Percentiles rank a stretch among this genome's conserved stretches.
phyloP scores from a whole-genome alignment of 2,329 filamentous ascomycete species.

The Amauroascus verrucosus region DNA sequence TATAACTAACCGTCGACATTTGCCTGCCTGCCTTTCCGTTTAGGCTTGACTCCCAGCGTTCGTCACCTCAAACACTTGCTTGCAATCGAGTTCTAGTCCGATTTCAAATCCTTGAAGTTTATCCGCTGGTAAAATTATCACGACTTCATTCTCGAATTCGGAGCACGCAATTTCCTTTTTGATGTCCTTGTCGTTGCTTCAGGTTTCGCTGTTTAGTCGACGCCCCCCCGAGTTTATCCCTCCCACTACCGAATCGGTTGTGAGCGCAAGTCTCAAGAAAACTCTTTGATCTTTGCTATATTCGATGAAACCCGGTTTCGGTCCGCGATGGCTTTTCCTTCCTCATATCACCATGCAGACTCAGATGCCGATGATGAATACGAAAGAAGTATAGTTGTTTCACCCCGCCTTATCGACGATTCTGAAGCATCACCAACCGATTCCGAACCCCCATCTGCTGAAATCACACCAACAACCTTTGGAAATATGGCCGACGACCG shows the following conservation, averaged over 20 bases:
- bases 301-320: not conserved
- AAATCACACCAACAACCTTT: constrained; percentile 55
- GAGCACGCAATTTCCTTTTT: not conserved
- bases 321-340: constrained; percentile 33
- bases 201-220: not conserved
- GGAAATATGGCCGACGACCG: constrained; percentile 43
- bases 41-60: not conserved
- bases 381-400: constrained; percentile 50
- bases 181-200: not conserved
- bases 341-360: constrained; percentile 47
- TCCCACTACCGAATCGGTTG: not conserved
- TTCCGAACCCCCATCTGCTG: constrained; percentile 48
- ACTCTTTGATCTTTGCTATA: not conserved
- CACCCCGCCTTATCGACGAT: constrained; percentile 47
- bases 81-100: constrained; percentile 9
- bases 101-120: constrained; percentile 7
- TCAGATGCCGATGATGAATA: constrained; percentile 58
- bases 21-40: not conserved
- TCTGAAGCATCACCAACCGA: constrained; percentile 49
- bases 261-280: not conserved
- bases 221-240: not conserved
- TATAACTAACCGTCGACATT: not conserved
- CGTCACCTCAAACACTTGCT: constrained; percentile 4
- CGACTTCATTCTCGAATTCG: not conserved
- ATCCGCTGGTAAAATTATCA: constrained; percentile 2